Base-by-base conservation (phyloP, 805 yeast species). In the Spathaspora gorwiae region DNA sequence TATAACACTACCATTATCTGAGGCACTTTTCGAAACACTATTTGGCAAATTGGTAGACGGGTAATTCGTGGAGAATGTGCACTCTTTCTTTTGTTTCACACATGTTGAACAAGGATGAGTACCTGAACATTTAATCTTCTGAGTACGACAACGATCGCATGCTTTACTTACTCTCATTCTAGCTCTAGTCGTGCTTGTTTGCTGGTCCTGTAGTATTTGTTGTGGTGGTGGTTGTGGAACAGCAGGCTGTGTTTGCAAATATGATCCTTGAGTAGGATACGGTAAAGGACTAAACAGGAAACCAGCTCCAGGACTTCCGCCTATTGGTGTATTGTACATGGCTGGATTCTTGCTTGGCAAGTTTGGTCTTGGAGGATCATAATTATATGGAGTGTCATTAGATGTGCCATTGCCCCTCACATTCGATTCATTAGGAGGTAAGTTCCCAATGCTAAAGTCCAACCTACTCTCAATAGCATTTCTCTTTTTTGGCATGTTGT, bases 91-190 rank as follows among this genome's bases (percentile, higher is more conserved):
- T 43, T 64, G 70, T 52, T 65, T 64, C 7, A 56, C 47, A 56
- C 85, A 80, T 6, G 73, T 68, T 5, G 49, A 47, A 49, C 85
- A 80, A 8, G 84, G 84, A 37, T 50, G 51, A 12, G 67, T 63
- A 5, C 83, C 83, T 42, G 79, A 70, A 56, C 85, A 80, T 52
- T 80, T 80, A 47, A 77, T 76, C 57, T 80, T 79, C 48, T 76
- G 80, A 33, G 65, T 61, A 45, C 80, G 65, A 56, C 85, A 80
- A 19, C 80, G 63, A 43, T 73, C 78, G 50, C 85, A 80, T 1
- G 84, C 85, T 49, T 68, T 73, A 43, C 67, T 62, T 8, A 78
- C 83, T 38, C 81, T 57, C 47, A 68, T 50, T 29, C 76, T 55
- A 15, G 24, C 7, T 11, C 29, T 10, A 13, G n/a, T 2, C 8